phyloP scores from a whole-genome alignment of 306 rosid species.

The Lathyrus oleraceus region DNA sequence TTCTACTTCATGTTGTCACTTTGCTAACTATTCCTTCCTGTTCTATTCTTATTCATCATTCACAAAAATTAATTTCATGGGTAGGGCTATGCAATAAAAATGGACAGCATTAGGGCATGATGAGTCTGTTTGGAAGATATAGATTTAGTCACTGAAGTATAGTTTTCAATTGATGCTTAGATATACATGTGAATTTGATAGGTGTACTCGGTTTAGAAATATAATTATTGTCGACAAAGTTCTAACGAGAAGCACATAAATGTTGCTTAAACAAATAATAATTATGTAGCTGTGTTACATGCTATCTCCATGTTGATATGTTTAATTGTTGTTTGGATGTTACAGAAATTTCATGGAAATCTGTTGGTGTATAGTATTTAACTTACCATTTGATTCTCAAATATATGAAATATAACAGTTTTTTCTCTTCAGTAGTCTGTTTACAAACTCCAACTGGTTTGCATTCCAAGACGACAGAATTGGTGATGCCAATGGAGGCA shows the following conservation, averaged over 20 bases:
- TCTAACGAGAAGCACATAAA: neutral
- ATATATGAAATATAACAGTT: slow-evolving; percentile 3
- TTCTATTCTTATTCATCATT: slow-evolving; percentile 6
- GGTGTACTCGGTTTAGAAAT: neutral
- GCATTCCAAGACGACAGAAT: slow-evolving; percentile 90
- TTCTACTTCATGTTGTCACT: slow-evolving; percentile 11
- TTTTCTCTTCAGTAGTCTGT: slow-evolving; percentile 66
- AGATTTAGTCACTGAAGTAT: neutral
- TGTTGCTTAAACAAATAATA: slow-evolving; percentile 3
- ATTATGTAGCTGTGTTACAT: neutral
- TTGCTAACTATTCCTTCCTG: neutral
- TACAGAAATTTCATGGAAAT: slow-evolving; percentile 8
- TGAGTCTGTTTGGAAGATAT: neutral
- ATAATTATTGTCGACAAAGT: slow-evolving; percentile 5
- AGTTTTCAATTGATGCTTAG: slow-evolving; percentile 9
- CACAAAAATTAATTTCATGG: slow-evolving; percentile 3
- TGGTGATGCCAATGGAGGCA: slow-evolving; percentile 57
- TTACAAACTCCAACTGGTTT: slow-evolving; percentile 98
- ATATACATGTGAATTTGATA: slow-evolving; percentile 1
- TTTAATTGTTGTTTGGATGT: neutral
- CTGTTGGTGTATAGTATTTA: neutral
- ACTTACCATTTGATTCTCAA: slow-evolving; percentile 11
- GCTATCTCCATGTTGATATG: neutral
- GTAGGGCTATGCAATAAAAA: slow-evolving; percentile 28
- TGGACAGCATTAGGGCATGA: slow-evolving; percentile 2